Conservation (phyloP, 768 basidiomycete species). For the Plicaturopsis crispa region DNA sequence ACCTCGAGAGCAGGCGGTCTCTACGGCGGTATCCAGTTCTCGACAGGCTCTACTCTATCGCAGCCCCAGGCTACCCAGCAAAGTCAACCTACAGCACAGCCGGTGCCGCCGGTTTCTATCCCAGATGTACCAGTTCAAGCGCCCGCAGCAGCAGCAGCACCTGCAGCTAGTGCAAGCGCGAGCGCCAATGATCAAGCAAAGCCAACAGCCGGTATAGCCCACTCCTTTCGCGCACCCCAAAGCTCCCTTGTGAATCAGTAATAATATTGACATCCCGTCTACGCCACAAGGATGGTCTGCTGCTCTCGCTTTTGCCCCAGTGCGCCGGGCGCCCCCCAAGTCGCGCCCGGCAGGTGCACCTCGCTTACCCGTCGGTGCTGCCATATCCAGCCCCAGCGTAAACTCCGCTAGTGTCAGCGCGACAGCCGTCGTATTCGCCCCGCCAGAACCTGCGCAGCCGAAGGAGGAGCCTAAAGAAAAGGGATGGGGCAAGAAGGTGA, state of each 20-base stretch:
- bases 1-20: constrained; percentile 77
- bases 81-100: no score
- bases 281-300: constrained; percentile 85
- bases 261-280: constrained; percentile 52
- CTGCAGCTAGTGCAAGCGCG: constrained; percentile 20
- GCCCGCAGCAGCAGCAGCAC: constrained; percentile 13
- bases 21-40: constrained; percentile 84
- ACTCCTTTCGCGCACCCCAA: constrained; percentile 36
- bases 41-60: constrained; percentile 55
- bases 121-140: constrained; percentile 17
- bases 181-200: constrained; percentile 19
- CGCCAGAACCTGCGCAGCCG: constrained; percentile 37
- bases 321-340: constrained; percentile 58
- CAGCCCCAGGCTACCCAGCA: no score
- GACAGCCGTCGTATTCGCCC: constrained; percentile 65
- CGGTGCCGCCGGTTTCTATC: constrained; percentile 11
- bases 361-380: constrained; percentile 57
- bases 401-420: constrained; percentile 29
- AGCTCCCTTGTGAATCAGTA: constrained; percentile 14
- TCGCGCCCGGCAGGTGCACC: constrained; percentile 42
- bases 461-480: constrained; percentile 31
- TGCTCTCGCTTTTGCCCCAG: constrained; percentile 81
- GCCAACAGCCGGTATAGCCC: constrained; percentile 49
- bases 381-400: constrained; percentile 29
- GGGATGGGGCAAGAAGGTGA: constrained; percentile 85